Percentiles rank a stretch among this genome's conserved stretches.
phyloP scores from a whole-genome alignment of 73 alveolate species.

The Stentor coeruleus region DNA sequence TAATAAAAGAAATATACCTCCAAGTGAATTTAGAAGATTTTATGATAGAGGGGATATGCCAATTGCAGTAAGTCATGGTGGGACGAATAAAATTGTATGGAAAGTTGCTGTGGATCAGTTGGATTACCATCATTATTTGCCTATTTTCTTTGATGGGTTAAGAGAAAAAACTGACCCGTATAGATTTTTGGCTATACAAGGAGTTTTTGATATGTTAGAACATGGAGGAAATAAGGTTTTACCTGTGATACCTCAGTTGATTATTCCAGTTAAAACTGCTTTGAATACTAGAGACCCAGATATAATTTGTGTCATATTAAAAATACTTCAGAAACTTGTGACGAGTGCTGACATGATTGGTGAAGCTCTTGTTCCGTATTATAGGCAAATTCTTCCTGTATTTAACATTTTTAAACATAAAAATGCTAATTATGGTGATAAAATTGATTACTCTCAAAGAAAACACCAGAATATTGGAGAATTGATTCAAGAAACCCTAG shows the following conservation, averaged over 20 bases:
- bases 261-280: conserved; percentile 64
- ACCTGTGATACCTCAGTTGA: conserved; percentile 98
- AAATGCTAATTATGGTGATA: conserved; percentile 91
- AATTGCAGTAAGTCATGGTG: conserved; percentile 89
- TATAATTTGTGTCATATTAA: conserved; percentile 91
- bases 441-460: conserved; percentile 95
- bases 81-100: conserved; percentile 95
- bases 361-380: conserved; percentile 99
- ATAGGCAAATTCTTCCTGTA: conserved; percentile 97
- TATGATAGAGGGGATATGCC: conserved; percentile 99
- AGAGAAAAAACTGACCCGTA: conserved; percentile 84
- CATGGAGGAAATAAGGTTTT: conserved; percentile 96
- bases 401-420: conserved; percentile 91
- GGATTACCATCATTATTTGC: conserved; percentile 98
- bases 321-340: conserved; percentile 94
- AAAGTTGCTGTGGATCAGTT: conserved; percentile 88
- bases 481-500: conserved; percentile 92
- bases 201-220: conserved; percentile 91
- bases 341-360: conserved; percentile 97
- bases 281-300: conserved; percentile 97
- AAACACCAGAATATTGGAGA: conserved; percentile 89
- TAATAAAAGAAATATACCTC: conserved; percentile 75
- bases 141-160: conserved; percentile 99
- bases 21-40: conserved; percentile 89
- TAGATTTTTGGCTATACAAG: conserved; percentile 98